A percentile compares a stretch with the other conserved stretches of the same genome.
Conservation (phyloP, 257 asterid genomes). For the Gardenia jasminoides region DNA sequence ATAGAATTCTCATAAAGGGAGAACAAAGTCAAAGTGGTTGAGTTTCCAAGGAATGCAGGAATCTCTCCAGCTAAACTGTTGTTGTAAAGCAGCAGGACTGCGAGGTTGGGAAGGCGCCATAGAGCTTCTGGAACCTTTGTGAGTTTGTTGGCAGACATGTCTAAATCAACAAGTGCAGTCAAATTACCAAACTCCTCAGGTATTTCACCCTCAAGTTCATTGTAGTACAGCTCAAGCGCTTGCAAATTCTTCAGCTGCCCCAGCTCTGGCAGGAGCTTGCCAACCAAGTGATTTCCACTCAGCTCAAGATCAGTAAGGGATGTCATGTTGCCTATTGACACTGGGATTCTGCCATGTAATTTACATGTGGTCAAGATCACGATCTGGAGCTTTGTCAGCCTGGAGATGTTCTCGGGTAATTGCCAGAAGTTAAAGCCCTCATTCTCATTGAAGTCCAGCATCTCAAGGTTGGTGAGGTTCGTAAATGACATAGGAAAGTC, state of each 20-base stretch:
- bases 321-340: slow-evolving; percentile 58
- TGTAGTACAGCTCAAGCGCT: slow-evolving; percentile 83
- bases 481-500: slow-evolving; percentile 65
- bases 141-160: slow-evolving; percentile 71
- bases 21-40: slow-evolving; percentile 52
- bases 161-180: slow-evolving; percentile 53
- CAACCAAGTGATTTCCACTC: slow-evolving; percentile 58
- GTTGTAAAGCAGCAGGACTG: slow-evolving; percentile 66
- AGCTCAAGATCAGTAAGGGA: slow-evolving; percentile 76
- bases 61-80: slow-evolving; percentile 67
- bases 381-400: slow-evolving; percentile 40
- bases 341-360: slow-evolving; percentile 55
- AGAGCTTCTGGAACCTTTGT: slow-evolving; percentile 54
- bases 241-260: slow-evolving; percentile 51
- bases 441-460: slow-evolving; percentile 59
- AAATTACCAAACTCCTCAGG: slow-evolving; percentile 78
- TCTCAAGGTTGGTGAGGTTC: slow-evolving; percentile 63
- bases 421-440: slow-evolving; percentile 48
- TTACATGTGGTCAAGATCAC: slow-evolving; percentile 61
- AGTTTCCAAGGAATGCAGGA: slow-evolving; percentile 55
- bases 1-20: slow-evolving; percentile 72
- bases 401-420: slow-evolving; percentile 49
- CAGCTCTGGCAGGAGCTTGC: slow-evolving; percentile 61
- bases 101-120: slow-evolving; percentile 65
- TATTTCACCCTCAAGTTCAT: slow-evolving; percentile 66